phyloP scores from a whole-genome alignment of 2,329 filamentous ascomycete species.

The Aurifilum marmelostoma region DNA sequence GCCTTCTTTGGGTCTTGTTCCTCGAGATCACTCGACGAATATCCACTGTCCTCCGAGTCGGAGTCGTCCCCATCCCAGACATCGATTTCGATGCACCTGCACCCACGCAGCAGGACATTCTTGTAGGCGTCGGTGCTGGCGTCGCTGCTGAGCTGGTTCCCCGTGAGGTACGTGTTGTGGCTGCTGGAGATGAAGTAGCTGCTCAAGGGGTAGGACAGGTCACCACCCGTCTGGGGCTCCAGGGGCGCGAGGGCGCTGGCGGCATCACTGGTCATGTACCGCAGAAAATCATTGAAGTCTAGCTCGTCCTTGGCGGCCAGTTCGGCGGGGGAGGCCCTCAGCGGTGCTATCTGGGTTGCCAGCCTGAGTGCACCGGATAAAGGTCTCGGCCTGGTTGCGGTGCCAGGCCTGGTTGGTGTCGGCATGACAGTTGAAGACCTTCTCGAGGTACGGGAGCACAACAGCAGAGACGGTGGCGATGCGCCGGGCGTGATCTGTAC shows the following conservation, averaged over 20 bases:
- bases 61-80: slow-evolving; percentile 88
- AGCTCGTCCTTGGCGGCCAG: slow-evolving; percentile 41
- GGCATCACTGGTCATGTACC: slow-evolving; percentile 59
- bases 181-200: slow-evolving; percentile 95
- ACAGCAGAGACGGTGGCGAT: slow-evolving; percentile 47
- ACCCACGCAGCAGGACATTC: slow-evolving; percentile 79
- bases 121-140: slow-evolving; percentile 90
- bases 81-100: slow-evolving; percentile 91
- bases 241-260: slow-evolving; percentile 46
- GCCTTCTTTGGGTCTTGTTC: slow-evolving; percentile 55
- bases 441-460: slow-evolving; percentile 48
- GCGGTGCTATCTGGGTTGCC: slow-evolving; percentile 34
- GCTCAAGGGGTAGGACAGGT: slow-evolving; percentile 76
- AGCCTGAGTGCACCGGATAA: slow-evolving; percentile 51
- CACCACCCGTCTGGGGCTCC: slow-evolving; percentile 35
- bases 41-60: slow-evolving; percentile 63
- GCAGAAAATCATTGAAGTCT: slow-evolving; percentile 53
- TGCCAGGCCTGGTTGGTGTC: slow-evolving; percentile 48
- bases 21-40: slow-evolving; percentile 60
- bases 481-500: slow-evolving; percentile 37
- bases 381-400: slow-evolving; percentile 48
- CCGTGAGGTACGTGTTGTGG: slow-evolving; percentile 92
- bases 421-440: slow-evolving; percentile 51
- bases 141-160: slow-evolving; percentile 83
- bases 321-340: slow-evolving; percentile 34